phyloP scores from a whole-genome alignment of 139 green algal genomes.

The Mesotaenium endlicherianum region DNA sequence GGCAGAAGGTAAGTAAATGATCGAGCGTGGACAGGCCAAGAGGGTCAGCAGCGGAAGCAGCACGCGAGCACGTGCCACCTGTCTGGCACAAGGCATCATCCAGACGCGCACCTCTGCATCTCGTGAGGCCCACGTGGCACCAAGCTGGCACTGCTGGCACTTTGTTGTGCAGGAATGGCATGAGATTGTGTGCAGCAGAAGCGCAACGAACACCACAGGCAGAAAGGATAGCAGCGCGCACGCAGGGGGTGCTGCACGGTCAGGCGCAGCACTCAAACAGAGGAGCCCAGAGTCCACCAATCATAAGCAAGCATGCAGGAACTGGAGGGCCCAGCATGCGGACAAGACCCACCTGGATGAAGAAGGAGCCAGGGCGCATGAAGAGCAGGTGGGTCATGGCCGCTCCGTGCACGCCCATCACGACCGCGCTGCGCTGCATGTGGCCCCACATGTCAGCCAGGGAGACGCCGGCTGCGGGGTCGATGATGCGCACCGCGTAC shows the following conservation, averaged over 20 bases:
- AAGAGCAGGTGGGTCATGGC: slow-evolving; percentile 12
- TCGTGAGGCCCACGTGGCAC: too few species aligned
- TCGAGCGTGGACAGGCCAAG: neutral
- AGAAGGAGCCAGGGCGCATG: neutral
- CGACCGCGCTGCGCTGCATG: neutral
- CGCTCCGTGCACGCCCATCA: slow-evolving; percentile 20
- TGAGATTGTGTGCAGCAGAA: neutral
- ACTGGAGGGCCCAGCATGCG: neutral
- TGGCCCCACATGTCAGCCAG: neutral
- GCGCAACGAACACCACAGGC: neutral
- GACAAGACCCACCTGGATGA: neutral
- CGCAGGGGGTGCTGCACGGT: too few species aligned
- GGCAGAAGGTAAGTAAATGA: neutral
- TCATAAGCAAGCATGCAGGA: neutral
- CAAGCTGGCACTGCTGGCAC: too few species aligned
- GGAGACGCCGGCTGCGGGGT: neutral
- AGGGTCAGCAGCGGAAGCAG: neutral
- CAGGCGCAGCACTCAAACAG: neutral
- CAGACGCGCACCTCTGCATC: too few species aligned
- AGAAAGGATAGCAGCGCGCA: neutral
- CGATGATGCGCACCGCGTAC: neutral
- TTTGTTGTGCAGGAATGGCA: neutral
- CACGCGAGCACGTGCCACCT: neutral
- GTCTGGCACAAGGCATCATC: neutral
- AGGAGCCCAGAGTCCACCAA: neutral